Evolutionary conservation across 495 filamentous ascomycete genomes (phyloP), one percentile per base, ranked within the genome.

Genomic region (Podospora appendiculata): DNA sequence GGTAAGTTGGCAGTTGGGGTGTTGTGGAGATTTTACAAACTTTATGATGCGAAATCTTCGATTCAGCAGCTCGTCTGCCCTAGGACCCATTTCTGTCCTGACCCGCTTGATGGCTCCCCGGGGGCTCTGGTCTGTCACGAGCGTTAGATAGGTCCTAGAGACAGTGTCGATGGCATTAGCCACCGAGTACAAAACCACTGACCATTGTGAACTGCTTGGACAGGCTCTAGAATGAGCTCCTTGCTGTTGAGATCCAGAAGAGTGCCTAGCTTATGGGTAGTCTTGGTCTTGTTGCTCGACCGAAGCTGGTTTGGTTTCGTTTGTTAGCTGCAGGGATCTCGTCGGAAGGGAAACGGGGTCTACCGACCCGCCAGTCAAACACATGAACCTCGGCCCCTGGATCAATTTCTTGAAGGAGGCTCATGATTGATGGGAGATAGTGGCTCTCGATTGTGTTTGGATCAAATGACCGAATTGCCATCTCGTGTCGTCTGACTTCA

Each of bases 41-140:
- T 53, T 53, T 16, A 53, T 53, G 19, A 53, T 53, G n/a, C 51
- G 16, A 44, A 47, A 47, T 13, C 51, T 32, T 16, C 25, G 14
- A 32, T 47, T 46, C 8, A 47, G 32, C 10, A 47, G 36, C 44
- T 32, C 43, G 8, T 42, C 19, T 18, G 51, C 51, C 7, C 51
- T 34, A 16, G 12, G 1, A 1, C 44, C 44, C 35, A 42, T 47
- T 35, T 53, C 43, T n/a, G 41, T 18, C 32, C 34, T 18, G 17
- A 53, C 51, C 1, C 51, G 43, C 6, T 43, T 47, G 18, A 47
- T 34, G 16, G 51, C 44, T 11, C 18, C 51, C 11, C 36, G 4
- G 8, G 34, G 43, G 44, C 43, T 47, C 41, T 53, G 51, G 36
- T 53, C 51, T 53, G 25, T 47, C 6, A n/a, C n/a, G n/a, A n/a